Evolutionary conservation across 176 grass and related monocot genomes (phyloP), one percentile per base, ranked within the genome.

Genomic region (Neostapfia colusana): DNA sequence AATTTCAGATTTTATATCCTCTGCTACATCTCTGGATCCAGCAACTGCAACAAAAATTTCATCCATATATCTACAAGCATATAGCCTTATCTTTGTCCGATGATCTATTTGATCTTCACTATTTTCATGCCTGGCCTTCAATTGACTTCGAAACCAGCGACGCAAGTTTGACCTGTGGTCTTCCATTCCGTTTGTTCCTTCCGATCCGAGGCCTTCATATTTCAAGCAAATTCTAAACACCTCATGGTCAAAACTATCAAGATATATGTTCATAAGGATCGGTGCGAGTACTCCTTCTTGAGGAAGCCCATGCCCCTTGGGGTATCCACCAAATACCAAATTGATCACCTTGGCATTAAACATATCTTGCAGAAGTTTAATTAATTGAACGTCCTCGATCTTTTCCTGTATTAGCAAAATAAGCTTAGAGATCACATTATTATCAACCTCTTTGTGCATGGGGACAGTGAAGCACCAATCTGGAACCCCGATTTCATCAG

Each of bases 211-310:
- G 41, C 86, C 88, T 89, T 97, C 94, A 79, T 91, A 82, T 75
- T 76, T 91, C 94, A 97, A 82, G 83, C 80, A 88, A 75, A 97
- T 89, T 66, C 84, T 84, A 73, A 93, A 93, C 20, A 97, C 65
- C 74, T 91, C 90, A 62, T 72, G 84, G 58, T 97, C 93, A 55
- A 97, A 91, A 43, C 61, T 81, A 78, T 84, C 94, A 63, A 93
- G 88, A 86, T 93, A 97, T 63, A 97, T 91, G 58, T 97, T 97
- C 89, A 93, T 91, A 42, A 97, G 83, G 72, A 97, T 91, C 25
- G 94, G 89, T 20, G 94, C 88, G 54, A 93, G 86, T 18, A 82
- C 87, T 73, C 94, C 94, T 88, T 97, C 94, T 83, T 91, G 94
- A 76, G 94, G 94, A 60, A 93, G 79, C 13, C 94, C 94, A 70